Evolutionary conservation across 805 yeast genomes (phyloP).

Genomic region (Candida railenensis): DNA sequence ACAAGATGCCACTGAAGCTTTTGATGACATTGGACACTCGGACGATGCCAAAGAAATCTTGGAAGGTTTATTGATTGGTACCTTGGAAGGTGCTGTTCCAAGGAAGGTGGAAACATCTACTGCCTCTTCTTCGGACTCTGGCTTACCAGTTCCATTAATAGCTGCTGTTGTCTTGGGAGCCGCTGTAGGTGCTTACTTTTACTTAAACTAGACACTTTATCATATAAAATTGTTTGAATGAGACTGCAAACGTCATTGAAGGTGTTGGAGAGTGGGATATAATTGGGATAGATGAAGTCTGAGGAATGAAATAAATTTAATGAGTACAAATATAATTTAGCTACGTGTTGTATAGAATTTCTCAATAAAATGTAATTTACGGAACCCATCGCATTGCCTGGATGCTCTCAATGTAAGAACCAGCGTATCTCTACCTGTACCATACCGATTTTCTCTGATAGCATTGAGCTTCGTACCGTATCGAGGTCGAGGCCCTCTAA

Average conservation of each 20-base stretch:
- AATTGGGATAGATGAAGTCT: too few species aligned
- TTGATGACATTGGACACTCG: constrained; percentile 89
- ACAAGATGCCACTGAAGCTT: constrained; percentile 45
- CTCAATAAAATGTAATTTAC: background rate
- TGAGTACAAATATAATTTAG: background rate
- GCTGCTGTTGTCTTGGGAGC: constrained; percentile 36
- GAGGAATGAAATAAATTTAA: too few species aligned
- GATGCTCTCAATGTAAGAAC: background rate
- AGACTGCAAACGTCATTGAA: too few species aligned
- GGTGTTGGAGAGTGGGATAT: too few species aligned
- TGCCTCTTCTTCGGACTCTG: constrained; percentile 13
- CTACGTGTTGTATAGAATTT: background rate
- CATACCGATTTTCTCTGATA: background rate
- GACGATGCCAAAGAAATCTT: constrained; percentile 89
- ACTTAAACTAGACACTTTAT: constrained; percentile 14
- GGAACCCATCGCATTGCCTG: too few species aligned
- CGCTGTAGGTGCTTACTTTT: constrained; percentile 45
- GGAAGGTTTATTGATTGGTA: constrained; percentile 70
- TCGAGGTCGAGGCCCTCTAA: too few species aligned
- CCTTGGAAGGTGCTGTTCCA: constrained; percentile 62
- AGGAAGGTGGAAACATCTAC: constrained; percentile 19
- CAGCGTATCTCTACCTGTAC: background rate
- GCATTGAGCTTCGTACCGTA: background rate
- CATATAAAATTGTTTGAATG: too few species aligned
- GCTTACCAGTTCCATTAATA: constrained; percentile 27